A percentile compares a stretch with the other conserved stretches of the same genome.
Conservation (phyloP, 164 flowering plant species). For the Chimonanthus praecox region DNA sequence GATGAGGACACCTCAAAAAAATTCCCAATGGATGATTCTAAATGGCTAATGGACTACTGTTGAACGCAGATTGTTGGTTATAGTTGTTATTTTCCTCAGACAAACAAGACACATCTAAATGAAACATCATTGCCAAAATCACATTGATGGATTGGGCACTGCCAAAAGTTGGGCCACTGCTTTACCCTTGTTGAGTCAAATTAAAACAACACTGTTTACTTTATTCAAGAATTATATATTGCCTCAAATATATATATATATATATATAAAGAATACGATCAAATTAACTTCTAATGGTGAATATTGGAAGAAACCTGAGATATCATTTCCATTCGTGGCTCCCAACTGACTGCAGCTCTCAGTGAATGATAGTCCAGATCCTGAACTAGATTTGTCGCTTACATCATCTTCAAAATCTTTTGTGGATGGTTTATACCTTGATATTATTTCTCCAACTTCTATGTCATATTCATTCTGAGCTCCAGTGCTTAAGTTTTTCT, state of each 20-base stretch:
- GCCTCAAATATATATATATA: too few relatives aligned
- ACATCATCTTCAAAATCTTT: conserved; percentile 66
- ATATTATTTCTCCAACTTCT: conserved; percentile 19
- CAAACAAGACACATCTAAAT: background rate
- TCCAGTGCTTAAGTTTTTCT: conserved; percentile 49
- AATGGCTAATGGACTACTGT: too few relatives aligned
- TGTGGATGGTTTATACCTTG: conserved; percentile 33
- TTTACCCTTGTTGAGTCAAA: background rate
- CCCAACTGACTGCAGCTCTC: conserved; percentile 82
- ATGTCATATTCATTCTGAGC: conserved; percentile 35
- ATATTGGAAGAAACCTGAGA: conserved; percentile 47
- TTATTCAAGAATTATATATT: background rate
- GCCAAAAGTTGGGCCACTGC: background rate
- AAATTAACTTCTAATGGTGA: background rate
- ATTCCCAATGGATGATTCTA: too few relatives aligned
- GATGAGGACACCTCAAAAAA: too few relatives aligned
- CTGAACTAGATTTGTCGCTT: conserved; percentile 88
- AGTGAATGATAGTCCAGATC: conserved; percentile 81
- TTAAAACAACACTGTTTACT: background rate
- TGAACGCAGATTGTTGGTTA: too few relatives aligned
- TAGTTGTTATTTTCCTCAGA: background rate
- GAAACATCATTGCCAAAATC: background rate
- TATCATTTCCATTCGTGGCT: conserved; percentile 72
- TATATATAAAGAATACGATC: background rate
- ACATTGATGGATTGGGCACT: background rate